Conservation (phyloP, 1,139 yeast species). For the Arxiozyma bovina region DNA sequence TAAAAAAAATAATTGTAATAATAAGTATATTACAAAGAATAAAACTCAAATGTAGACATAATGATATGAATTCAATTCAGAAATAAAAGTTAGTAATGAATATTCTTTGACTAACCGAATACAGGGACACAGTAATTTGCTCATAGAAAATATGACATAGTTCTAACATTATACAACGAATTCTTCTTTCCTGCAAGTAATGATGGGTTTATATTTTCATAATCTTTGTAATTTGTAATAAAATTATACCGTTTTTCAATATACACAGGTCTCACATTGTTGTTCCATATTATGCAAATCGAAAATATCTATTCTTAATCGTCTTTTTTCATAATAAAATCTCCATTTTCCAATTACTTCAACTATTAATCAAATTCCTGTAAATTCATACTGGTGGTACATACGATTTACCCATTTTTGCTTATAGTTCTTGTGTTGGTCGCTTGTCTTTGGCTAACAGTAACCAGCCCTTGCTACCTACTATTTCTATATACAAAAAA, state of each 20-base stretch:
- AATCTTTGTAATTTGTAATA: not conserved
- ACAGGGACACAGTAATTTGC: not conserved
- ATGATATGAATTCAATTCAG: not conserved
- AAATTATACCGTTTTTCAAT: not conserved
- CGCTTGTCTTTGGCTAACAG: slow-evolving; percentile 2
- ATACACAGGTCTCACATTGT: not conserved
- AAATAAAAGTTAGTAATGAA: not conserved
- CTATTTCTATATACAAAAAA: too few species aligned
- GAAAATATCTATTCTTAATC: too few species aligned
- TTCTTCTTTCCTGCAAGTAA: not conserved
- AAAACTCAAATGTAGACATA: not conserved
- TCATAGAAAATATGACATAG: not conserved
- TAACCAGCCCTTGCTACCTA: not conserved
- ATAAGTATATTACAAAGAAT: not conserved
- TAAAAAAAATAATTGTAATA: not conserved
- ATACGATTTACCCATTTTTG: slow-evolving; percentile 36
- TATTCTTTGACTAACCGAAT: not conserved
- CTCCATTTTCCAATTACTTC: not conserved
- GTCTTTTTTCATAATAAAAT: not conserved
- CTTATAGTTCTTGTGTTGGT: slow-evolving; percentile 28
- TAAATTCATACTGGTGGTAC: slow-evolving; percentile 25
- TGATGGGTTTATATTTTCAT: not conserved
- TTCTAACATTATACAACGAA: not conserved
- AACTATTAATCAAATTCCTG: not conserved
- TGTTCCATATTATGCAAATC: not conserved